Conservation (phyloP, 768 basidiomycete species). For the Phlebiopsis gigantea region DNA sequence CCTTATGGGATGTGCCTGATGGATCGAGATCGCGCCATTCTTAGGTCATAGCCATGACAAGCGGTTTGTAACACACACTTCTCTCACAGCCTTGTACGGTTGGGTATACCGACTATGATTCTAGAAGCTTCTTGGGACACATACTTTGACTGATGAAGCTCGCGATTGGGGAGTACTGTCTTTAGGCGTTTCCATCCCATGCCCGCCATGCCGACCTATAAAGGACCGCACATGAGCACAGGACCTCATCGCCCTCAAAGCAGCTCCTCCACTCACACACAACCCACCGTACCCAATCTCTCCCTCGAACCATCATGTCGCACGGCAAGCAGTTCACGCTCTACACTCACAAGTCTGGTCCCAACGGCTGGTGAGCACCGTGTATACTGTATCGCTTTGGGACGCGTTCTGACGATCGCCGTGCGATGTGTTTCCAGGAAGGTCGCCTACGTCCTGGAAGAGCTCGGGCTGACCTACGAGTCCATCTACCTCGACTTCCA, state of each 20-base stretch:
- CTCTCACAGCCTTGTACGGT: background rate
- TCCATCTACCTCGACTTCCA: constrained; percentile 23
- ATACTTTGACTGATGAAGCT: background rate
- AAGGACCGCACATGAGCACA: background rate
- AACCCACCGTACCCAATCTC: too few relatives aligned
- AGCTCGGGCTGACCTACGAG: constrained; percentile 25
- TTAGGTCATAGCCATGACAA: background rate
- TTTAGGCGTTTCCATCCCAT: background rate
- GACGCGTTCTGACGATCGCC: background rate
- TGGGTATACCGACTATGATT: background rate
- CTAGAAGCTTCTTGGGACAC: background rate
- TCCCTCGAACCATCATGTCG: constrained; percentile 10
- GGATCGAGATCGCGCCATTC: background rate
- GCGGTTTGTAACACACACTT: background rate
- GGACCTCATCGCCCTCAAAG: background rate
- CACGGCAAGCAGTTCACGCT: constrained; percentile 23
- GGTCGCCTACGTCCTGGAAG: constrained; percentile 21
- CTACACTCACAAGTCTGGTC: constrained; percentile 17
- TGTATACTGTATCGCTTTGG: background rate
- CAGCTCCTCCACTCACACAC: background rate
- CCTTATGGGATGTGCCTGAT: background rate
- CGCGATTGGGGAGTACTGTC: background rate
- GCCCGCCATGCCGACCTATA: background rate
- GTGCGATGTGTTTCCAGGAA: constrained; percentile 14
- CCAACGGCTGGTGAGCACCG: constrained; percentile 16